These are phyloP conservation scores for Exophiala lecanii-corni DNA, from an alignment of 2,329 filamentous ascomycete species.

Conservation along the genomic window DNA sequence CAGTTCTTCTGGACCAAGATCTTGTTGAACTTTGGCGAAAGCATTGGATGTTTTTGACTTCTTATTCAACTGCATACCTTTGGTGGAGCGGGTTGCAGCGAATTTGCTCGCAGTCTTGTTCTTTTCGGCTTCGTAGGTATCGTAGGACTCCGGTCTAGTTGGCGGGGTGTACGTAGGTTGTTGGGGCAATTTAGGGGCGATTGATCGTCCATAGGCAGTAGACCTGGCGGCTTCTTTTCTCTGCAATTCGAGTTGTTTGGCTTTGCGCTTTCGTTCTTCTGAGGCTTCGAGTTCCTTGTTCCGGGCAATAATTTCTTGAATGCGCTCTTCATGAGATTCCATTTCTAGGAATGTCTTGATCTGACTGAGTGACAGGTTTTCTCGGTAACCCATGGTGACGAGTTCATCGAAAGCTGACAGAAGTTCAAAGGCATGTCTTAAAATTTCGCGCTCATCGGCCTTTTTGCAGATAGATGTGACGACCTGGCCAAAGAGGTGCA, in stretches of 20 bases:
- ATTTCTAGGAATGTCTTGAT: constrained; percentile 99
- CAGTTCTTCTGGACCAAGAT: constrained; percentile 68
- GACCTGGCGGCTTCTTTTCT: constrained; percentile 88
- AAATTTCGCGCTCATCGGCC: constrained; percentile 89
- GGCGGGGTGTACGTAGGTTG: constrained; percentile 89
- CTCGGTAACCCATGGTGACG: constrained; percentile 89
- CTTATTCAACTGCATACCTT: constrained; percentile 98
- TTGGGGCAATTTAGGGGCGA: constrained; percentile 66
- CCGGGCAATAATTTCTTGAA: constrained; percentile 95
- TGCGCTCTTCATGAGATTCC: constrained; percentile 98
- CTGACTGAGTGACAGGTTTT: constrained; percentile 92
- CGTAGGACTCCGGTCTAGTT: constrained; percentile 70
- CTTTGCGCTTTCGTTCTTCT: constrained; percentile 96
- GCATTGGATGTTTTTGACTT: constrained; percentile 98
- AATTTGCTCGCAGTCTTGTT: constrained; percentile 79
- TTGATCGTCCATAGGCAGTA: constrained; percentile 51
- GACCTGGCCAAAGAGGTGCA: constrained; percentile 96
- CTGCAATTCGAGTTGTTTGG: constrained; percentile 98
- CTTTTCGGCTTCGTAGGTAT: constrained; percentile 95
- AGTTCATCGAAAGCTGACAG: constrained; percentile 96
- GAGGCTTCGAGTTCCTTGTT: constrained; percentile 99
- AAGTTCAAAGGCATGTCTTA: constrained; percentile 91
- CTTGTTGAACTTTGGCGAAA: constrained; percentile 90
- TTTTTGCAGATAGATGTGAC: constrained; percentile 95
- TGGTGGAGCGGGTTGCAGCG: constrained; percentile 65